Conservation (phyloP, 1,139 yeast genomes). For the Suhomyces yuchorum region DNA sequence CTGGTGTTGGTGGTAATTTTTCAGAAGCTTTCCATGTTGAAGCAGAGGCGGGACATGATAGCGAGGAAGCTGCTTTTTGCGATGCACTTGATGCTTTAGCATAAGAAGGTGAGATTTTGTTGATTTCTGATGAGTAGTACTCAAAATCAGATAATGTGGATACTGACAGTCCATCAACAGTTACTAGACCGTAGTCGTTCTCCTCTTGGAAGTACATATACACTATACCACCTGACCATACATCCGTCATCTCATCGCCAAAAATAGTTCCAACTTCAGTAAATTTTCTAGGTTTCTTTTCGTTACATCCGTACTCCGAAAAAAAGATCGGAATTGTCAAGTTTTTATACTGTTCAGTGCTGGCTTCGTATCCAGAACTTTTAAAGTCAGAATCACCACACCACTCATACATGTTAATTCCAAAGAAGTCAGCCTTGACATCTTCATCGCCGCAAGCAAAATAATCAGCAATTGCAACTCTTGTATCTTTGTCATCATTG, state of each 20-base stretch:
- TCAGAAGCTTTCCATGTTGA: conserved; percentile 44
- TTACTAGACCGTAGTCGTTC: conserved; percentile 78
- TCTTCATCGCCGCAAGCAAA: conserved; percentile 72
- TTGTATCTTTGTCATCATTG: conserved; percentile 73
- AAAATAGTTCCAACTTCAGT: conserved; percentile 62
- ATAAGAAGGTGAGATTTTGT: conserved; percentile 48
- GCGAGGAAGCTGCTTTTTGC: conserved; percentile 28
- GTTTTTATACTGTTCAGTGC: conserved; percentile 61
- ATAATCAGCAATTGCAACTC: conserved; percentile 79
- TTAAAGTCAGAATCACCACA: conserved; percentile 73
- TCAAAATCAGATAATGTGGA: conserved; percentile 50
- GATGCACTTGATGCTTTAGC: conserved; percentile 33
- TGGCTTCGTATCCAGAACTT: conserved; percentile 67
- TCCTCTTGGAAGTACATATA: conserved; percentile 83
- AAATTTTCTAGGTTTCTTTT: conserved; percentile 61
- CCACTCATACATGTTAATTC: conserved; percentile 92
- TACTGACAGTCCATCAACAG: conserved; percentile 44
- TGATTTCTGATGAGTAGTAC: conserved; percentile 59
- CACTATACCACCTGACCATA: conserved; percentile 92
- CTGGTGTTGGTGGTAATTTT: conserved; percentile 49
- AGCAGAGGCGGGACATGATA: conserved; percentile 40
- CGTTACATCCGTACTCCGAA: conserved; percentile 83
- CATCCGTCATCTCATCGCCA: conserved; percentile 50
- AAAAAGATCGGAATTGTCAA: conserved; percentile 79
- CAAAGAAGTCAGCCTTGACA: conserved; percentile 80